A percentile compares a stretch with the other conserved stretches of the same genome.
phyloP scores from a whole-genome alignment of 1,284 basidiomycete genomes.

The Tylopilus orsonianus region DNA sequence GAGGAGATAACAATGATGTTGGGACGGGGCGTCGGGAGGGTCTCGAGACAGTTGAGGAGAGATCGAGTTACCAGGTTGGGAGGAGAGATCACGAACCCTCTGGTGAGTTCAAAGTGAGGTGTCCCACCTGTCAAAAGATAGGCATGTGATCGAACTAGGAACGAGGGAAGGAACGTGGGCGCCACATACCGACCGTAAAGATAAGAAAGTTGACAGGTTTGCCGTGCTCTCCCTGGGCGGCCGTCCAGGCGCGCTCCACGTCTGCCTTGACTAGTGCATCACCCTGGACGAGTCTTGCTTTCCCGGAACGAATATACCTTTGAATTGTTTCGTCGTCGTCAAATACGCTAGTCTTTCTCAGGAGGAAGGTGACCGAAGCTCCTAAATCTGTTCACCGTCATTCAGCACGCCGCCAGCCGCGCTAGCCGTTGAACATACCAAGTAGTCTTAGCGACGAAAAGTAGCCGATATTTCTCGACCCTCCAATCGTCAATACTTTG shows the following conservation, averaged over 20 bases:
- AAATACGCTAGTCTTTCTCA: constrained; percentile 43
- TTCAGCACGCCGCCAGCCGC: not conserved
- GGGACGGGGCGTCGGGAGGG: constrained; percentile 35
- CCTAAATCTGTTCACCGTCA: constrained; percentile 39
- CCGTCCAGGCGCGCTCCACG: constrained; percentile 43
- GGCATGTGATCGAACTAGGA: not conserved
- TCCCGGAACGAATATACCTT: constrained; percentile 39
- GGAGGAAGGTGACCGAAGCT: constrained; percentile 49
- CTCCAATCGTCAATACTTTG: constrained; percentile 53
- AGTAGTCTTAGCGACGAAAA: constrained; percentile 50
- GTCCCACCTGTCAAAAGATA: constrained; percentile 15
- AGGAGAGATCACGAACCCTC: constrained; percentile 28
- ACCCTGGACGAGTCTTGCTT: constrained; percentile 45
- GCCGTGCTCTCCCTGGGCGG: constrained; percentile 22
- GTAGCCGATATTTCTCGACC: constrained; percentile 66
- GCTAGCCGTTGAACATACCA: constrained; percentile 33
- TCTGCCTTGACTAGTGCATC: constrained; percentile 48
- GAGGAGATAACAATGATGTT: constrained; percentile 55
- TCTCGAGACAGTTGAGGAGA: constrained; percentile 31
- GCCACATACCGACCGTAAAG: constrained; percentile 26
- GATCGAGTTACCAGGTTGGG: constrained; percentile 32
- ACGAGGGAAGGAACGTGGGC: too few relatives aligned
- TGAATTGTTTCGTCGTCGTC: constrained; percentile 46
- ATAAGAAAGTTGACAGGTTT: constrained; percentile 27
- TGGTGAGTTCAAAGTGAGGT: constrained; percentile 21